Percentiles rank a stretch among this genome's conserved stretches.
Conservation (phyloP, 306 rosid genomes). For the Medicago ruthenica region DNA sequence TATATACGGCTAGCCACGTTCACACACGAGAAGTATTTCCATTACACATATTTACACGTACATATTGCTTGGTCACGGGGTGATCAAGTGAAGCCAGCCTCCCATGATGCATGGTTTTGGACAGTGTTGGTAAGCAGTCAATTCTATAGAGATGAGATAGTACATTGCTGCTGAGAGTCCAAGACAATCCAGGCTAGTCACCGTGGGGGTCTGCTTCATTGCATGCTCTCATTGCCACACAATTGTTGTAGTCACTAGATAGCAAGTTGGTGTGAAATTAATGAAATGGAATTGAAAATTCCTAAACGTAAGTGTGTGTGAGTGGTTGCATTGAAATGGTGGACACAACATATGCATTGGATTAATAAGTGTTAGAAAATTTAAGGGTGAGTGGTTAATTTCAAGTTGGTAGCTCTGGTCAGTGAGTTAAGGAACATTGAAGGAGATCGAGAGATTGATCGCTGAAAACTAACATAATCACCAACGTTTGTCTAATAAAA, state of each 20-base stretch:
- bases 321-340: background rate
- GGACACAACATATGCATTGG: background rate
- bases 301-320: background rate
- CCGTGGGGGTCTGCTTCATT: conserved; percentile 18
- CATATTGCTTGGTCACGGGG: background rate
- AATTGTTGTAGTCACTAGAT: background rate
- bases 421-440: no score
- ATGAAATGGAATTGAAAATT: conserved; percentile 35
- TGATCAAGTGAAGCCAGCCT: background rate
- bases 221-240: conserved; percentile 19
- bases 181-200: background rate
- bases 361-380: background rate
- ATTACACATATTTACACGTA: no score
- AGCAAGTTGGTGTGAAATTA: conserved; percentile 26
- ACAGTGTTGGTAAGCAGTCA: conserved; percentile 24
- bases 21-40: no score
- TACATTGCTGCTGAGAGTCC: background rate
- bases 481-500: no score
- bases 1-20: no score
- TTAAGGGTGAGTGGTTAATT: background rate
- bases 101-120: background rate
- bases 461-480: no score
- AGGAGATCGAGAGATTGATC: no score
- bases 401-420: no score
- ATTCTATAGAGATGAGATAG: background rate